Evolutionary conservation across 2,329 filamentous ascomycete species (phyloP).

Genomic region (Penicillium sp.): DNA sequence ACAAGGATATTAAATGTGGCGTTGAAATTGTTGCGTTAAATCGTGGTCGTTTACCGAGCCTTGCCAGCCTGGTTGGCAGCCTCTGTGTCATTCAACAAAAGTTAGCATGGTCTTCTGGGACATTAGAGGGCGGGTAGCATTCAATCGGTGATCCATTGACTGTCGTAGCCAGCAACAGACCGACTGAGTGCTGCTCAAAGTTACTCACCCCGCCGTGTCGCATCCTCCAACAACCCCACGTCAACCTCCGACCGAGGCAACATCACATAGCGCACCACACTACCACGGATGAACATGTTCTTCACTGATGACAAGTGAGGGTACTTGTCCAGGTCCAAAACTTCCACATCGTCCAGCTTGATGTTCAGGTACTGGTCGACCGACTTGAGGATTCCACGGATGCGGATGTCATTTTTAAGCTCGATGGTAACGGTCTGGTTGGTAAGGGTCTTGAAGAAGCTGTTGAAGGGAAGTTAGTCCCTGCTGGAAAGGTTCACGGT

Average conservation of each 20-base stretch:
- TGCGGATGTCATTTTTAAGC: slow-evolving; percentile 98
- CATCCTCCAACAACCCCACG: slow-evolving; percentile 83
- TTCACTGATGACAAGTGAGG: slow-evolving; percentile 89
- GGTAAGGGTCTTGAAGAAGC: slow-evolving; percentile 98
- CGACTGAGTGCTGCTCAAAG: neutral
- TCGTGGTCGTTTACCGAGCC: slow-evolving; percentile 40
- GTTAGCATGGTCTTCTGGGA: neutral
- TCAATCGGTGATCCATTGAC: neutral
- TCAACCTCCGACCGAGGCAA: slow-evolving; percentile 80
- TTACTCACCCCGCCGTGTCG: slow-evolving; percentile 74
- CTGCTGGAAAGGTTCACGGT: neutral
- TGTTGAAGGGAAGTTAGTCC: slow-evolving; percentile 36
- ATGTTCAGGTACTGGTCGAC: slow-evolving; percentile 99
- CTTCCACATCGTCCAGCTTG: slow-evolving; percentile 92
- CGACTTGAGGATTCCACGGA: slow-evolving; percentile 91
- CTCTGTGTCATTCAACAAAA: slow-evolving; percentile 31
- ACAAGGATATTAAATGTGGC: slow-evolving; percentile 16
- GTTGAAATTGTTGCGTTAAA: slow-evolving; percentile 15
- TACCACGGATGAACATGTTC: slow-evolving; percentile 93
- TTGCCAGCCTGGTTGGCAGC: slow-evolving; percentile 53
- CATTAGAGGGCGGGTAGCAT: neutral
- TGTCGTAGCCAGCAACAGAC: neutral
- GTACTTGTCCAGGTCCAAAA: slow-evolving; percentile 91
- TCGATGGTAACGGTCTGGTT: slow-evolving; percentile 97
- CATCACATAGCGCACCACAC: slow-evolving; percentile 90